Conservation (phyloP, 345 rosid species). For the Eucalyptus regnans region DNA sequence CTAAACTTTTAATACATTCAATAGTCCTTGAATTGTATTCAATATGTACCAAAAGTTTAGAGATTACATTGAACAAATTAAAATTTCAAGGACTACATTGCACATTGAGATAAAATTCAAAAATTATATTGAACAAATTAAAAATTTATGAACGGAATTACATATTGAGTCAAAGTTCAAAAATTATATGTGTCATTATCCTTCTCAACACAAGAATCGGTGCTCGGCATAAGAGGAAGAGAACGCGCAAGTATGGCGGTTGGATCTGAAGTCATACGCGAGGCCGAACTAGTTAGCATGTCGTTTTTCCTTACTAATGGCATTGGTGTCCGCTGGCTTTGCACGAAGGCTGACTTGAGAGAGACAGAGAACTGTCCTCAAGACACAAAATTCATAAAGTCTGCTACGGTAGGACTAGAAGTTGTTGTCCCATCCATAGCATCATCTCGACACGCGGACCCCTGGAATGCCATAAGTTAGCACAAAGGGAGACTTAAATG, state of each 20-base stretch:
- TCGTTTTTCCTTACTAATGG: background rate
- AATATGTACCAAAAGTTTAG: accelerated
- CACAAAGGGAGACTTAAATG: too few species aligned
- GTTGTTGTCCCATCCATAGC: background rate
- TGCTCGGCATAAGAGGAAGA: background rate
- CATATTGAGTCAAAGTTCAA: too few species aligned
- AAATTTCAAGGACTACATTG: accelerated
- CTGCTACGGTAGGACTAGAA: background rate
- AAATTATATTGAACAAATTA: too few species aligned
- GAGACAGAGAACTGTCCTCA: background rate
- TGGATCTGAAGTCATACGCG: background rate
- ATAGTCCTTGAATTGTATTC: too few species aligned
- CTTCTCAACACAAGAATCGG: too few species aligned
- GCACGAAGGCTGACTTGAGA: background rate
- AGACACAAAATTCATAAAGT: background rate
- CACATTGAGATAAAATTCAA: accelerated
- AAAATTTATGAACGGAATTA: too few species aligned
- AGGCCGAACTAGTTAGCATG: background rate
- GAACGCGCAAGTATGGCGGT: background rate
- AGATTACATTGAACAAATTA: too few species aligned
- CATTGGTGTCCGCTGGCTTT: background rate
- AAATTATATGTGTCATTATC: too few species aligned
- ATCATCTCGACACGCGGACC: background rate
- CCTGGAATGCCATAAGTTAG: too few species aligned
- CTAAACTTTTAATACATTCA: too few species aligned